Evolutionary conservation across 352 stramenopile species (phyloP).

Genomic region (Globisporangium yorkense): DNA sequence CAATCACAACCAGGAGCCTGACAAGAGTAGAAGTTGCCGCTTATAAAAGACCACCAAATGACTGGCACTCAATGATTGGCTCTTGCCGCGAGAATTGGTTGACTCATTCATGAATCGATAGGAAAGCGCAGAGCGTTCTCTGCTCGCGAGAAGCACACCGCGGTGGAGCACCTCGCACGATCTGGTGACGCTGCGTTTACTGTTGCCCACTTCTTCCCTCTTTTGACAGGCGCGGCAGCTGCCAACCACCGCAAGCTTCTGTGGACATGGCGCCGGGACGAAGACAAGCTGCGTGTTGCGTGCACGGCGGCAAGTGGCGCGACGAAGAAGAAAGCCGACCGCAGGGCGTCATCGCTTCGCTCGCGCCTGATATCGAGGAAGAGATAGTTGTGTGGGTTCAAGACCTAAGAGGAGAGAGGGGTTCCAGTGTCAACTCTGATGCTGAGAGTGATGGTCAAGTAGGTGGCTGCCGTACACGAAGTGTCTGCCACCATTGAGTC

Average conservation of each 20-base stretch:
- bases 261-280: background rate
- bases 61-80: background rate
- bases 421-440: background rate
- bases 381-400: background rate
- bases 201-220: background rate
- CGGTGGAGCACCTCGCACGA: background rate
- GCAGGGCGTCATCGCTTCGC: background rate
- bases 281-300: background rate
- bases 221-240: background rate
- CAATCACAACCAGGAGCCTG: background rate
- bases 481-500: background rate
- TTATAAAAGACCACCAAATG: background rate
- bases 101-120: background rate
- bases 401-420: background rate
- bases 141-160: background rate
- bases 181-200: background rate
- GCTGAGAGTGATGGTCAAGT: background rate
- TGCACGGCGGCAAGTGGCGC: background rate
- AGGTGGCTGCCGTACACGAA: background rate
- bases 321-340: background rate
- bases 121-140: background rate
- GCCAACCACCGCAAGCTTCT: background rate
- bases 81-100: background rate
- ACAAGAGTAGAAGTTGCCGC: background rate
- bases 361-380: background rate